Evolutionary conservation across 2,329 filamentous ascomycete species (phyloP).

Genomic region (Epichloe sylvatica): DNA sequence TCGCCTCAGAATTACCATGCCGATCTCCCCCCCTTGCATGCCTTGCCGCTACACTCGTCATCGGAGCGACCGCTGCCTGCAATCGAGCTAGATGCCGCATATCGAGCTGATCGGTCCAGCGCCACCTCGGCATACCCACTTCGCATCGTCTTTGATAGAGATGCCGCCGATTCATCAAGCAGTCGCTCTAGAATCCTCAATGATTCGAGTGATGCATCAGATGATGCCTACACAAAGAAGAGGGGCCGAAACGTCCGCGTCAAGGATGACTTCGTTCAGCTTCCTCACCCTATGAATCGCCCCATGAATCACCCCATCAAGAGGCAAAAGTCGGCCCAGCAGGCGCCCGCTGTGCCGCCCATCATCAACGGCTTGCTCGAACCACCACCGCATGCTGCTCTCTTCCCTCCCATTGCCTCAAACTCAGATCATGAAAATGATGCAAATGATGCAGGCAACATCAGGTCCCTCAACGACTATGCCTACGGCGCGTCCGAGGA

Average conservation of each 20-base stretch:
- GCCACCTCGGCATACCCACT: conserved; percentile 21
- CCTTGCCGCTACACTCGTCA: conserved; percentile 28
- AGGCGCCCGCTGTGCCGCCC: conserved; percentile 42
- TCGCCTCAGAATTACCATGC: conserved; percentile 33
- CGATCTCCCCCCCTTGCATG: conserved; percentile 45
- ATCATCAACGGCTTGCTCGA: conserved; percentile 52
- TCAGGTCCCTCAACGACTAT: conserved; percentile 30
- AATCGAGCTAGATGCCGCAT: conserved; percentile 35
- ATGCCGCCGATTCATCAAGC: conserved; percentile 16
- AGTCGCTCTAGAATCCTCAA: conserved; percentile 33
- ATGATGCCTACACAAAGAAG: conserved; percentile 40
- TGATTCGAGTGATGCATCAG: conserved; percentile 27
- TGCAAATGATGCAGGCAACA: conserved; percentile 25
- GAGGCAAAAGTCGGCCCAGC: conserved; percentile 46
- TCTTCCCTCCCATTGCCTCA: conserved; percentile 51
- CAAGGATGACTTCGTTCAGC: conserved; percentile 49
- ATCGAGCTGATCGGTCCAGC: conserved; percentile 23
- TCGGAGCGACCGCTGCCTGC: conserved; percentile 35
- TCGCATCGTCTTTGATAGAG: conserved; percentile 26
- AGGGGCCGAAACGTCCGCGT: conserved; percentile 31
- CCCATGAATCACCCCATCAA: conserved; percentile 35
- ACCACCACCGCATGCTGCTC: conserved; percentile 44
- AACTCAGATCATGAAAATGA: conserved; percentile 38
- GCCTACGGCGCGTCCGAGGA: conserved; percentile 19
- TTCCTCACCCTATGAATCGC: conserved; percentile 45